Evolutionary conservation across 306 rosid genomes (phyloP).

Genomic region (Glycine tomentella): DNA sequence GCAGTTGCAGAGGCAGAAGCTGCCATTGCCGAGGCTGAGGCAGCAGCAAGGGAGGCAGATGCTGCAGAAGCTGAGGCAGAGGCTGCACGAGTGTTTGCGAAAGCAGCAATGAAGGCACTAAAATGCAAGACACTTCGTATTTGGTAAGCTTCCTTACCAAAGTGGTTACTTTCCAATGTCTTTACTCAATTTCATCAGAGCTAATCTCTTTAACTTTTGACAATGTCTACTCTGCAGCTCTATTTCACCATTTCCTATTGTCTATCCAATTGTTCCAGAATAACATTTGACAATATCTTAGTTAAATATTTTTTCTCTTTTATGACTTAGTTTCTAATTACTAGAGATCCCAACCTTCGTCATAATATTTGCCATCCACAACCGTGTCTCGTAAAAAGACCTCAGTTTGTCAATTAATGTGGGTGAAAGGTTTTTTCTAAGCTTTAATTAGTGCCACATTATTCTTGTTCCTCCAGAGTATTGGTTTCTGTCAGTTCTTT

Average conservation of each 20-base stretch:
- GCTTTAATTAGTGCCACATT: not conserved
- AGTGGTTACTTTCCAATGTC: slow-evolving; percentile 2
- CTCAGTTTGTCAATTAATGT: not conserved
- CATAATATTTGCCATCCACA: not conserved
- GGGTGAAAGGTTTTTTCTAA: slow-evolving; percentile 26
- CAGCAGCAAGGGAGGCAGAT: slow-evolving; percentile 91
- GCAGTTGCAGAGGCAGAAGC: slow-evolving; percentile 97
- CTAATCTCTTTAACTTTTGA: too few relatives aligned
- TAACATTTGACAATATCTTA: not conserved
- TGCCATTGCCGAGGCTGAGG: slow-evolving; percentile 90
- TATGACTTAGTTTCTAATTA: not conserved
- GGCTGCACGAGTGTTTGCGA: slow-evolving; percentile 87
- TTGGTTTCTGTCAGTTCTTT: slow-evolving; percentile 16
- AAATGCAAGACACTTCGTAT: slow-evolving; percentile 66
- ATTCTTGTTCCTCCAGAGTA: slow-evolving; percentile 9
- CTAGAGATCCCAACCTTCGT: not conserved
- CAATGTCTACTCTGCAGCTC: not conserved
- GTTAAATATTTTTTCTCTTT: not conserved
- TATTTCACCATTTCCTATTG: not conserved
- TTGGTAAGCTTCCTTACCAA: slow-evolving; percentile 45
- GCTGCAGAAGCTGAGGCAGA: slow-evolving; percentile 94
- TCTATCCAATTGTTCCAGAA: slow-evolving; percentile 1
- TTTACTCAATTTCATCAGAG: not conserved
- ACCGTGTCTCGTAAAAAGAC: slow-evolving; percentile 4
- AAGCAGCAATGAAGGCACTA: slow-evolving; percentile 86